Percentiles rank a stretch among this genome's conserved stretches.
Evolutionary conservation across 2,329 filamentous ascomycete genomes (phyloP).

Genomic region (Bipolaris cookei): DNA sequence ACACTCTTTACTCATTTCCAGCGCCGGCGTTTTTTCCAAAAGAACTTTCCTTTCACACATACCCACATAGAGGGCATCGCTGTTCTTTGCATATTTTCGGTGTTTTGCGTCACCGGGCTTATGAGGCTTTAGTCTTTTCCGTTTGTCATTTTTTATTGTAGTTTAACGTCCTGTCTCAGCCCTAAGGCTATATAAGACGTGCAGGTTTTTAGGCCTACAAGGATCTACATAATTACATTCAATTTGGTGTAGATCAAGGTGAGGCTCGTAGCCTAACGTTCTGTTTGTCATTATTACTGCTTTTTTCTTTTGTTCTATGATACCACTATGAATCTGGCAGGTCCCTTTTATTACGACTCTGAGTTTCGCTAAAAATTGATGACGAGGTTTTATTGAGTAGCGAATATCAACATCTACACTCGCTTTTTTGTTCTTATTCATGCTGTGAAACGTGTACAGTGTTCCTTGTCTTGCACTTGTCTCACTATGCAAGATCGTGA

Average conservation of each 20-base stretch:
- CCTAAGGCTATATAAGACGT: no score
- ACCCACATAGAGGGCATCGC: not conserved
- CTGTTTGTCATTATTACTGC: not conserved
- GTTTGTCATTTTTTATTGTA: no score
- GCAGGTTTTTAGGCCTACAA: no score
- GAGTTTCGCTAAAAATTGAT: not conserved
- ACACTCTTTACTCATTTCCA: conserved; percentile 4
- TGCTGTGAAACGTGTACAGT: no score
- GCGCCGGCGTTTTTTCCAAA: conserved; percentile 16
- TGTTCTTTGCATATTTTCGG: not conserved
- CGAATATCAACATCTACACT: not conserved
- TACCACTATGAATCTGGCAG: conserved; percentile 16
- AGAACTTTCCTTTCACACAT: not conserved
- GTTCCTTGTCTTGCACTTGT: no score
- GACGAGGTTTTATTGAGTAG: not conserved
- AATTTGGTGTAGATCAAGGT: no score
- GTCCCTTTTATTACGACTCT: conserved; percentile 4
- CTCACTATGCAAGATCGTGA: no score
- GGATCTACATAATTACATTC: no score
- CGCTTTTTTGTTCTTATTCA: no score
- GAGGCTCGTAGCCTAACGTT: no score
- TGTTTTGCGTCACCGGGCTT: not conserved
- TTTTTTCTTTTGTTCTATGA: conserved; percentile 5
- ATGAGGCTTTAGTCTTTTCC: conserved; percentile 4
- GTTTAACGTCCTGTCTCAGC: no score